phyloP scores from a whole-genome alignment of 768 basidiomycete genomes.

The Hysterangium stoloniferum region DNA sequence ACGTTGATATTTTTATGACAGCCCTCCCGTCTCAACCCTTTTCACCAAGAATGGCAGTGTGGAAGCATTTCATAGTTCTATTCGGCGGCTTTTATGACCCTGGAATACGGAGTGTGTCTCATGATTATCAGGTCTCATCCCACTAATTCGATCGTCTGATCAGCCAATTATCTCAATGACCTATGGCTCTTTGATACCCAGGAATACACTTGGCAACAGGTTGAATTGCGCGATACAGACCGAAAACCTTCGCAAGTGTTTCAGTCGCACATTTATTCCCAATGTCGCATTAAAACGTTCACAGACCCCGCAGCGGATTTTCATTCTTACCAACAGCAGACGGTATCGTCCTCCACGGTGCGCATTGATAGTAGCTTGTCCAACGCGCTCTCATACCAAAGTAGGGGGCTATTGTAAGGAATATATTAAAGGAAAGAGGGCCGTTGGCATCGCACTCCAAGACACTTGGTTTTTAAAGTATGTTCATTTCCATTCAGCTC shows the following conservation, averaged over 20 bases:
- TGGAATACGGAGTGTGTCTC: slow-evolving; percentile 60
- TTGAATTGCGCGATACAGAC: slow-evolving; percentile 67
- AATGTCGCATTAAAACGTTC: neutral
- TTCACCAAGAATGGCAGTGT: slow-evolving; percentile 67
- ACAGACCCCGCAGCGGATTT: slow-evolving; percentile 72
- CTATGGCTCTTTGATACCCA: slow-evolving; percentile 82
- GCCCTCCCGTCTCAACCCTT: neutral
- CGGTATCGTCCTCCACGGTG: slow-evolving; percentile 75
- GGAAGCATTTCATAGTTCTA: slow-evolving; percentile 80
- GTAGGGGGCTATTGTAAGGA: slow-evolving; percentile 88
- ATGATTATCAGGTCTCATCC: too few species aligned
- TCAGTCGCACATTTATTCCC: neutral
- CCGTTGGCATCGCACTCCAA: slow-evolving; percentile 79
- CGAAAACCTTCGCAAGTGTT: slow-evolving; percentile 58
- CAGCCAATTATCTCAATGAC: slow-evolving; percentile 77
- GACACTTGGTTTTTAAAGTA: slow-evolving; percentile 86
- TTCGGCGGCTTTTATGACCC: slow-evolving; percentile 92
- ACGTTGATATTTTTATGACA: slow-evolving; percentile 14
- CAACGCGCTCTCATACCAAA: neutral
- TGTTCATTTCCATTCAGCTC: slow-evolving; percentile 17
- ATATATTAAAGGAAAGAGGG: slow-evolving; percentile 74
- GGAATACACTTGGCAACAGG: slow-evolving; percentile 77
- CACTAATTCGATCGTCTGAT: neutral
- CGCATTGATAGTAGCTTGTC: slow-evolving; percentile 1
- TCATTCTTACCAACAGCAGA: slow-evolving; percentile 74